Evolutionary conservation across 352 stramenopile genomes (phyloP).

Genomic region (Pythium insidiosum): DNA sequence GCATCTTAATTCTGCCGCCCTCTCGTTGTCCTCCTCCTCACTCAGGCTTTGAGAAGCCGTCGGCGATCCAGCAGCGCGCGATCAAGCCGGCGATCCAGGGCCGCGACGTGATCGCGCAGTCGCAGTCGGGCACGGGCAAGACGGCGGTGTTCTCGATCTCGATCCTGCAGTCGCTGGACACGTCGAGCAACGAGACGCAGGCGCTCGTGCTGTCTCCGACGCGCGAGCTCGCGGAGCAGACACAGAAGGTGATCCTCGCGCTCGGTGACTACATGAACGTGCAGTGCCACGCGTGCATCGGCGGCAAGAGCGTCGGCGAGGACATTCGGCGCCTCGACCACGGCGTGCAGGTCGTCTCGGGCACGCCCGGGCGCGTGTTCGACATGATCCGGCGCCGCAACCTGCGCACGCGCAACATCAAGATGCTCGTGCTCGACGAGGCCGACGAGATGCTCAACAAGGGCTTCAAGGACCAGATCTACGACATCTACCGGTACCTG

Average conservation of each 20-base stretch:
- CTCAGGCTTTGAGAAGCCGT: slow-evolving; percentile 98
- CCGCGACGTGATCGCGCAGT: slow-evolving; percentile 96
- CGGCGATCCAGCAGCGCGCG: slow-evolving; percentile 96
- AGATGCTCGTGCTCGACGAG: slow-evolving; percentile 97
- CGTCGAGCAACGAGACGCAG: slow-evolving; percentile 89
- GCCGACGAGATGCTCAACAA: slow-evolving; percentile 98
- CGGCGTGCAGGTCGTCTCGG: slow-evolving; percentile 92
- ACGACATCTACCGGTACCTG: slow-evolving; percentile 95
- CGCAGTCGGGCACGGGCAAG: slow-evolving; percentile 92
- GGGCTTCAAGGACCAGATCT: slow-evolving; percentile 98
- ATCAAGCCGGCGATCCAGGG: slow-evolving; percentile 95
- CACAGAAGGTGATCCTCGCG: slow-evolving; percentile 92
- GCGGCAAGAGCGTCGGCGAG: slow-evolving; percentile 91
- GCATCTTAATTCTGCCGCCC: neutral
- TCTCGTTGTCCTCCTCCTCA: slow-evolving; percentile 13
- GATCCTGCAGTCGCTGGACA: slow-evolving; percentile 91
- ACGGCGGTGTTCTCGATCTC: slow-evolving; percentile 95
- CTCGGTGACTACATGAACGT: slow-evolving; percentile 98
- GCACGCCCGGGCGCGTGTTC: slow-evolving; percentile 96
- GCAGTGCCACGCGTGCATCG: slow-evolving; percentile 94
- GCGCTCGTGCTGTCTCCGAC: slow-evolving; percentile 95
- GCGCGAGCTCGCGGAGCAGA: slow-evolving; percentile 96
- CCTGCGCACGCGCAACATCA: slow-evolving; percentile 87
- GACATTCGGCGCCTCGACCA: slow-evolving; percentile 95
- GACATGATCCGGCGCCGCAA: slow-evolving; percentile 95